Evolutionary conservation across 192 early-diverging fungal genomes (phyloP), one percentile per base, ranked within the genome.

Genomic region (Tieghemiomyces parasiticus): DNA sequence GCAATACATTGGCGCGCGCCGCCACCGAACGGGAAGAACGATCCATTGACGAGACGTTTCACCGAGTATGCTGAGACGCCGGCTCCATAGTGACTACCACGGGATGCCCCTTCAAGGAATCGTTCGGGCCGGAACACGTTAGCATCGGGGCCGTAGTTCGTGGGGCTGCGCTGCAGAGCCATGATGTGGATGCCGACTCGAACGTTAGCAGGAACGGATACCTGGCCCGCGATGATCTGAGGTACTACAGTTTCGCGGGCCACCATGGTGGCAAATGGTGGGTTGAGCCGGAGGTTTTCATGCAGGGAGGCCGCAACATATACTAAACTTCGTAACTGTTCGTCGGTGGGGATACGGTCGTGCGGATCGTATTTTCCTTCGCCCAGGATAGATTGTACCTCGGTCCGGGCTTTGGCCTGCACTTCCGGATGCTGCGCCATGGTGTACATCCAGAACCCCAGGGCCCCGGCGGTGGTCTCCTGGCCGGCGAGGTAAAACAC

Each of bases 1-100:
- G 79, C 84, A 22, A 82, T 67, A 62, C 77, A 84, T 64, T 78
- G 68, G 45, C 75, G 75, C 16, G 68, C 52, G 1, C 84, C 84
- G 26, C 71, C 65, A 46, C 81, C 74, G 61, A 86, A 86, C n/a
- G 84, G 70, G 22, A 80, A 50, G 61, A 69, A 83, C 24, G 47
- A 54, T 32, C 54, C 50, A 54, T 70, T 77, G 46, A 72, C 45
- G n/a, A n/a, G n/a, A n/a, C n/a, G n/a, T n/a, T n/a, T n/a, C n/a
- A n/a, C n/a, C n/a, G n/a, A n/a, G n/a, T n/a, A n/a, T n/a, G n/a
- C n/a, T n/a, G n/a, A n/a, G n/a, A n/a, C n/a, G n/a, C n/a, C n/a
- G n/a, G n/a, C n/a, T n/a, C n/a, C n/a, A n/a, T n/a, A n/a, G n/a
- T n/a, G n/a, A n/a, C n/a, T n/a, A n/a, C n/a, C n/a, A n/a, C n/a